Evolutionary conservation across 2,329 filamentous ascomycete genomes (phyloP), one percentile per base, ranked within the genome.

Genomic region (Colletotrichum sp.): DNA sequence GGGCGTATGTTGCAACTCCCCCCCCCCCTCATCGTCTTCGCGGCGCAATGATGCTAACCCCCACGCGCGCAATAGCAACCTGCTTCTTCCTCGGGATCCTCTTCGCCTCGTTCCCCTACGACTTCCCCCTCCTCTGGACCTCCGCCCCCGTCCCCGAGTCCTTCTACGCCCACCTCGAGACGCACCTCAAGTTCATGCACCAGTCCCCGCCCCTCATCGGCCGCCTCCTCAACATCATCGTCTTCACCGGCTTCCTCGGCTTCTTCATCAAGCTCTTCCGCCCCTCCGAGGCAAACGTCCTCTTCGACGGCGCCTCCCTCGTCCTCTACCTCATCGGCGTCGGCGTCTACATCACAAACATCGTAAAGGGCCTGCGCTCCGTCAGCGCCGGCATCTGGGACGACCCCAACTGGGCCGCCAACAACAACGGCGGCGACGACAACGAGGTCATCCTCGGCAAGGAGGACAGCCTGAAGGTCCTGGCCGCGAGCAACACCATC

Each of bases 31-130:
- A 18, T 2, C 39, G 21, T 63, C 10, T 76, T 26, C 32, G 28
- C 21, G n/a, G 34, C 52, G 72, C 43, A 48, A 48, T 21, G 43
- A 48, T 48, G 34, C 63, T 26, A 16, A 67, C 34, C 34, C 34
- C 34, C 6, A 16, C 12, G 43, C 43, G 43, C 43, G 43, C n/a
- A n/a, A 48, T 80, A 96, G 94, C 94, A 78, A 96, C 94, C 79
- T 98, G 95, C 86, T 99, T 99, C 92, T 98, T 99, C 91, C 94
- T 99, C 78, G 97, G 97, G 81, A 96, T 99, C 85, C 93, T 99
- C 86, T 99, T 99, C 91, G 96, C 96, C 81, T 93, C 93, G 78
- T 98, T 99, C 86, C 96, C 97, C 77, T 99, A 99, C 89, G 97
- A 98, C 89, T 97, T 95, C 87, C 94, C 95, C 76, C 93, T 97